Evolutionary conservation across 2,329 filamentous ascomycete species (phyloP), one percentile per base, ranked within the genome.

Genomic region (Byssochlamys sp.): DNA sequence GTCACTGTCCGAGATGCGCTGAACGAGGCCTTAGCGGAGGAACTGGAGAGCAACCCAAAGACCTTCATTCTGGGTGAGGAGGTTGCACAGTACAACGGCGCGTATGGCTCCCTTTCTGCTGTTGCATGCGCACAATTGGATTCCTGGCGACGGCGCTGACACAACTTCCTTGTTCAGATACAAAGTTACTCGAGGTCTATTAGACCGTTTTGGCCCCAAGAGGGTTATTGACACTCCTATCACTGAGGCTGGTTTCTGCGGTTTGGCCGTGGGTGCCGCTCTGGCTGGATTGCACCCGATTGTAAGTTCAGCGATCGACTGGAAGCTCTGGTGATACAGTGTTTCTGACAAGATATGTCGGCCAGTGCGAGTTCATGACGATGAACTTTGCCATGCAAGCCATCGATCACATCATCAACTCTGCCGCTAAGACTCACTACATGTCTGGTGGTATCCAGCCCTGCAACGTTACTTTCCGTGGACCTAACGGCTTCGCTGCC

Each of bases 341-440:
- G 28, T 52, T 27, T 45, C 63, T 60, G 58, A 61, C 52, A 51
- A 26, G 51, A 56, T 3, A 55, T 51, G 45, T 45, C 19, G 48
- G 24, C 2, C 62, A 94, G 90, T 94, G 89, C 84, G 94, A 99
- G 81, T 99, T 99, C 84, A 99, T 99, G 94, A 99, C 94, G 71
- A 97, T 96, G 86, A 99, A 99, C 85, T 97, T 97, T 75, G 92
- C 94, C 77, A 99, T 99, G 94, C 94, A 99, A 81, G 90, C 94
- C 74, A 99, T 99, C 77, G 94, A 99, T 76, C 94, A 99, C 77
- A 90, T 99, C 74, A 91, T 99, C 85, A 99, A 99, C 86, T 97
- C 92, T 54, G 94, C 82, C 67, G 94, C 91, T 72, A 99, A 99
- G 84, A 99, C 94, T 58, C 92, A 99, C 73, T 99, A 99, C 83